Base-by-base conservation (phyloP, 2,329 filamentous ascomycete species). In the Blumeria graminis region DNA sequence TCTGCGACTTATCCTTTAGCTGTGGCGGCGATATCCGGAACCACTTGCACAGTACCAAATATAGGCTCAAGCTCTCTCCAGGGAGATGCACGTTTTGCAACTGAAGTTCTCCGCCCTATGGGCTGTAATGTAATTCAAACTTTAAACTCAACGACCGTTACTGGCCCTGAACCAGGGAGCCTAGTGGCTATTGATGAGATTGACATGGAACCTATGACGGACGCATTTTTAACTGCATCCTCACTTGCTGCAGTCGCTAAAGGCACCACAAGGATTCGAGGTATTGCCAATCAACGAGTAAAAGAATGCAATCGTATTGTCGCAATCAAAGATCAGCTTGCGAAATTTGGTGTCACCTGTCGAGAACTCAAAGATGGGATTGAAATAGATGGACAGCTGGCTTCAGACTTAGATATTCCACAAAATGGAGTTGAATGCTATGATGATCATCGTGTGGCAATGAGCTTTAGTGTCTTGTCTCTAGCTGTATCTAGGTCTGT, bases 191-290 rank as follows among this genome's bases (percentile, higher is more conserved):
- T 98, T 11, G 71, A 80, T 16, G 83, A 90, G 58, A 81, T 98
- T 33, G 89, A 98, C 65, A 98, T 98, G 92, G 92, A 96, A 68
- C 85, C 90, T 0, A 98, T 98, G 92, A 98, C 92, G 0, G 92
- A 98, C 69, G 92, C 92, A 53, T 98, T 98, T 74, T 75, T 98
- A 55, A 95, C 89, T 4, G 92, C 92, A 16, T 93, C 88, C 1
- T 88, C 94, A 4, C 76, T 98, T 51, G 92, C 88, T 32, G 92
- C 92, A 38, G 86, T 94, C 46, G 88, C 90, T 9, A 80, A 77
- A 13, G 86, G 86, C 1, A 81, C 80, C 55, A 98, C 92, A 0
- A 80, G 79, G 57, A 96, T 98, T 61, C 84, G 82, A 14, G 92
- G 92, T 54, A 98, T 98, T 63, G 92, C 92, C 34, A 98, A 98